phyloP scores from a whole-genome alignment of 139 green algal species.

The Zygnema cylindricum region DNA sequence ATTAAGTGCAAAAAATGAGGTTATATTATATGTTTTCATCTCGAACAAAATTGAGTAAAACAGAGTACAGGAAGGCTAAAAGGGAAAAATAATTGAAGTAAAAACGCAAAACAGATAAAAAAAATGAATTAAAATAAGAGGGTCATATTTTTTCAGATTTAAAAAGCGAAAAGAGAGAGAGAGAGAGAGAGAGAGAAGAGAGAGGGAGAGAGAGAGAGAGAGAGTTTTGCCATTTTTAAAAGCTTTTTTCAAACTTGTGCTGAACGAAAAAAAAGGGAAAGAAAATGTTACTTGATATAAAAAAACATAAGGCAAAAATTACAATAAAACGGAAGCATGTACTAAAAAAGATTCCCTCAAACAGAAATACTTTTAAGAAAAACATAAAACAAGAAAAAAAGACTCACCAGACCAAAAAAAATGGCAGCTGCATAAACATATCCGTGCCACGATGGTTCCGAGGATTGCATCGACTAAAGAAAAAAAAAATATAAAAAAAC shows the following conservation, averaged over 20 bases:
- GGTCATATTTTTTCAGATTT: no score
- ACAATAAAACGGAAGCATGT: background rate
- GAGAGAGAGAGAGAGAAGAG: no score
- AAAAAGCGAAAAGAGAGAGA: no score
- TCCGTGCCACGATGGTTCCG: conserved; percentile 47
- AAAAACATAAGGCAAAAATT: background rate
- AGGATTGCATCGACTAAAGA: conserved; percentile 37
- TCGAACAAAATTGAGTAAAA: no score
- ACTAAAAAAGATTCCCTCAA: background rate
- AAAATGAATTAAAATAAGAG: no score
- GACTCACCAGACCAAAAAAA: conserved; percentile 51
- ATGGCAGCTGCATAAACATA: conserved; percentile 54
- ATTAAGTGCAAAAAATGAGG: background rate
- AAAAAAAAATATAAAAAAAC: no score
- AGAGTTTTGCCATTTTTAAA: background rate
- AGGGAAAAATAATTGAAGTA: no score
- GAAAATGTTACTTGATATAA: background rate
- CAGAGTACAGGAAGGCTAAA: no score
- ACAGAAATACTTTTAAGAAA: background rate
- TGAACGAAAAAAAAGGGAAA: background rate
- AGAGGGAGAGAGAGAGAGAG: no score
- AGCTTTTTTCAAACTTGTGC: background rate
- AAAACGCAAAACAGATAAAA: no score
- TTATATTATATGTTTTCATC: background rate
- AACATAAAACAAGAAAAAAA: background rate